Percentiles rank a stretch among this genome's conserved stretches.
These are phyloP conservation scores for Raphidocelis subcapitata DNA, from an alignment of 139 green algal genomes.

Conservation along the genomic window DNA sequence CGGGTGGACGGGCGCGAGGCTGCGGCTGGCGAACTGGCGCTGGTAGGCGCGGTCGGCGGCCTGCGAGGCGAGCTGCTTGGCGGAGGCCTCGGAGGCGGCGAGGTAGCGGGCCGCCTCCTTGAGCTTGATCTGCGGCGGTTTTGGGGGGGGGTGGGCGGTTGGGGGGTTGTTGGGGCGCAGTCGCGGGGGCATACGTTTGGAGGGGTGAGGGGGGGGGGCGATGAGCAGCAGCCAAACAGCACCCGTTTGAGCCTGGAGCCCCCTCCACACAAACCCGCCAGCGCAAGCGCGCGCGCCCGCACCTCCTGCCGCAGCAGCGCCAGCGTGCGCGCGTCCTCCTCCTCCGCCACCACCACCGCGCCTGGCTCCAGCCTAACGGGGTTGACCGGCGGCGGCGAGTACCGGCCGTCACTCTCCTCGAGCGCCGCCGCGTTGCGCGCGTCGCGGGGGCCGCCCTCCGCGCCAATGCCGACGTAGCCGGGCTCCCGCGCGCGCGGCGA, in stretches of 20 bases:
- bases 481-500: background rate
- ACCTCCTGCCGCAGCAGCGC: slow-evolving; percentile 67
- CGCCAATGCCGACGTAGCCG: background rate
- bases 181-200: too few relatives aligned
- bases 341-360: slow-evolving; percentile 67
- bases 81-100: slow-evolving; percentile 34
- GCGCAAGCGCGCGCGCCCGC: background rate
- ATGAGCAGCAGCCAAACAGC: too few relatives aligned
- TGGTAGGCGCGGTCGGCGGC: slow-evolving; percentile 28
- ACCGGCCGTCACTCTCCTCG: slow-evolving; percentile 45
- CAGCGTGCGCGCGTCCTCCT: slow-evolving; percentile 67
- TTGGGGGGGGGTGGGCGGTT: background rate
- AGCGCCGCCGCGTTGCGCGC: background rate
- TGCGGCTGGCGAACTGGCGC: slow-evolving; percentile 30
- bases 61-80: background rate
- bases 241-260: too few relatives aligned
- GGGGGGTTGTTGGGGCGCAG: background rate
- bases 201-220: too few relatives aligned
- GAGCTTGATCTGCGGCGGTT: slow-evolving; percentile 25
- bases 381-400: slow-evolving; percentile 60
- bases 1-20: slow-evolving; percentile 47
- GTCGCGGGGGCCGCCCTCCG: background rate
- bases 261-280: too few relatives aligned
- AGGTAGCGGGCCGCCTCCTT: slow-evolving; percentile 39
- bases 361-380: slow-evolving; percentile 26